phyloP scores from a whole-genome alignment of 352 stramenopile genomes.

The Pythium volutum region DNA sequence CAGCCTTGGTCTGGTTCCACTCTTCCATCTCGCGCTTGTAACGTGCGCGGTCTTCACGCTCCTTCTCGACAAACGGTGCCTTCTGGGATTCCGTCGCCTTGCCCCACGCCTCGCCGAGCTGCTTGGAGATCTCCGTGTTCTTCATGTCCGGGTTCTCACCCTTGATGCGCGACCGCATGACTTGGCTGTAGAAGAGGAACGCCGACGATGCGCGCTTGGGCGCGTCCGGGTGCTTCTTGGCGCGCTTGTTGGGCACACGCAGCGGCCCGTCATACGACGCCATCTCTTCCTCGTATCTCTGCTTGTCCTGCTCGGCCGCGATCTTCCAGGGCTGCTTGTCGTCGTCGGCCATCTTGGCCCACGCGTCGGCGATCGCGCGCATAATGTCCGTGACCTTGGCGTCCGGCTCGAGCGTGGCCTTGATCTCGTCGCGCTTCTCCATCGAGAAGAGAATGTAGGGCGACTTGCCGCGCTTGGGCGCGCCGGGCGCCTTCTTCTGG shows the following conservation, averaged over 20 bases:
- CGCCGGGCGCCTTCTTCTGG: slow-evolving; percentile 88
- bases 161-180: slow-evolving; percentile 89
- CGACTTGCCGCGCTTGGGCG: slow-evolving; percentile 88
- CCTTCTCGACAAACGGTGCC: slow-evolving; percentile 90
- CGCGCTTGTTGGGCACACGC: slow-evolving; percentile 90
- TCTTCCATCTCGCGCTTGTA: slow-evolving; percentile 94
- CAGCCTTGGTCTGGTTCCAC: slow-evolving; percentile 84
- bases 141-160: slow-evolving; percentile 92
- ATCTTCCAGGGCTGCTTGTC: slow-evolving; percentile 93
- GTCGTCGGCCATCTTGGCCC: slow-evolving; percentile 87
- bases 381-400: slow-evolving; percentile 91
- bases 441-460: slow-evolving; percentile 93
- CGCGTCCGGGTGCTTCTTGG: slow-evolving; percentile 93
- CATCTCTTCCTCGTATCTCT: slow-evolving; percentile 94
- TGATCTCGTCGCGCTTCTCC: slow-evolving; percentile 90
- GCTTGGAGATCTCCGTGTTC: slow-evolving; percentile 95
- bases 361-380: slow-evolving; percentile 88
- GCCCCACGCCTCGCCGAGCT: slow-evolving; percentile 91
- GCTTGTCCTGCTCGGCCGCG: slow-evolving; percentile 91
- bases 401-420: slow-evolving; percentile 77
- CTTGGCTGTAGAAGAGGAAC: slow-evolving; percentile 94
- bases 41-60: slow-evolving; percentile 86
- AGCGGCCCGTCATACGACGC: slow-evolving; percentile 89
- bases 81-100: slow-evolving; percentile 91
- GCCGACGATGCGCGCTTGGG: slow-evolving; percentile 93